phyloP scores from a whole-genome alignment of 1,284 basidiomycete genomes.

The Athelia psychrophila region DNA sequence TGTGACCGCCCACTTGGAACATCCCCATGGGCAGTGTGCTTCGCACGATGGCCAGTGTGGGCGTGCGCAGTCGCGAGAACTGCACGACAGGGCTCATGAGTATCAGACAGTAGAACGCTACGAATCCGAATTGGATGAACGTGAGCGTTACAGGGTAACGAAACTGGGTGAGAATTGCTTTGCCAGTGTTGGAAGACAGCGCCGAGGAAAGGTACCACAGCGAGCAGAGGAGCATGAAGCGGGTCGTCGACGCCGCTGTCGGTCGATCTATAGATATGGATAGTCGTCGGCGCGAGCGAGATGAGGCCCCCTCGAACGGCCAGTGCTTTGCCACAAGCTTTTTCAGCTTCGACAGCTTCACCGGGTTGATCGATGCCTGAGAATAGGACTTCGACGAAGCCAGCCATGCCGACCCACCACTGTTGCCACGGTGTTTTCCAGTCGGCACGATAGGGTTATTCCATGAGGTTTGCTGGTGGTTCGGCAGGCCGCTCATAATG shows the following conservation, averaged over 20 bases:
- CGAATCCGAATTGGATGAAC: conserved; percentile 96
- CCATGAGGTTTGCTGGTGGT: conserved; percentile 7
- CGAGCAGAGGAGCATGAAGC: conserved; percentile 65
- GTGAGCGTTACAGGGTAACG: conserved; percentile 90
- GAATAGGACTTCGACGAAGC: conserved; percentile 15
- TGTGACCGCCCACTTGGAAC: conserved; percentile 96
- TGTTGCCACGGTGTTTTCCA: conserved; percentile 10
- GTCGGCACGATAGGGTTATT: conserved; percentile 18
- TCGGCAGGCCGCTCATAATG: conserved; percentile 10
- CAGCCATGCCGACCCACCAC: conserved; percentile 19
- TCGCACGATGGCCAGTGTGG: conserved; percentile 70
- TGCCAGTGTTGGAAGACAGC: conserved; percentile 86
- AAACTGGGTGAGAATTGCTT: conserved; percentile 85
- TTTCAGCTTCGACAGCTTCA: conserved; percentile 15
- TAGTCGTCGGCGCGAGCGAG: conserved; percentile 6
- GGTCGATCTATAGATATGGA: conserved; percentile 1
- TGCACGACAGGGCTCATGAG: conserved; percentile 73
- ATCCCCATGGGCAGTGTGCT: conserved; percentile 91
- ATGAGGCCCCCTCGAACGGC: conserved; percentile 4
- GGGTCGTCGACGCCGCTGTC: conserved; percentile 24
- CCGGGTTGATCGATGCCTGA: neutral
- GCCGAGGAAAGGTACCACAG: conserved; percentile 87
- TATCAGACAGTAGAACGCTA: conserved; percentile 82
- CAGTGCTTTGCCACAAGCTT: conserved; percentile 10
- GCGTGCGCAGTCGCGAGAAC: conserved; percentile 65